phyloP scores from a whole-genome alignment of 2,329 filamentous ascomycete genomes.

The Mycosphaerella sp. region DNA sequence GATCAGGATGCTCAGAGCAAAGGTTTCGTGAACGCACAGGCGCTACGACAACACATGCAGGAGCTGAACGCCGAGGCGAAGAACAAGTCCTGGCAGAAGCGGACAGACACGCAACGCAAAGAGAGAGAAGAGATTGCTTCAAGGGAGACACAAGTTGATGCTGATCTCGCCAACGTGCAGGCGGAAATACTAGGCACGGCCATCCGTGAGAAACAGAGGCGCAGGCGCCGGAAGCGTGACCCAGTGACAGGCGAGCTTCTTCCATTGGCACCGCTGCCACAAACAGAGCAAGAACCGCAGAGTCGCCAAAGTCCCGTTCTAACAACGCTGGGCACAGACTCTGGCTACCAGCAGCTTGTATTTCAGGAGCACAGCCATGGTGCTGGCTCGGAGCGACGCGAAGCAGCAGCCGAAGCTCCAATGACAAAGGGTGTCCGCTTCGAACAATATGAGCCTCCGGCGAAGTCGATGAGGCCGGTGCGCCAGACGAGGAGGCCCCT shows the following conservation, averaged over 20 bases:
- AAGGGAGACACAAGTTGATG: constrained; percentile 2
- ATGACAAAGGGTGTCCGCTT: constrained; percentile 1
- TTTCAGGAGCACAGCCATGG: background rate
- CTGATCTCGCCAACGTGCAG: constrained; percentile 6
- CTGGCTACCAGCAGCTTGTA: too few relatives aligned
- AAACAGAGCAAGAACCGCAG: background rate
- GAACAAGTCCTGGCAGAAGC: background rate
- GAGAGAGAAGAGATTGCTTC: background rate
- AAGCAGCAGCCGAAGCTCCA: background rate
- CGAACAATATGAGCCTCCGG: constrained; percentile 1
- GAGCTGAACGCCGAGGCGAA: constrained; percentile 4
- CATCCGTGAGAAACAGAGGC: constrained; percentile 12
- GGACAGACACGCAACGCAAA: constrained; percentile 1
- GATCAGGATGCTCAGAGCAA: constrained; percentile 10
- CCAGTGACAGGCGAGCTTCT: background rate
- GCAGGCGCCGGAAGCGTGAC: background rate
- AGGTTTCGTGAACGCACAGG: constrained; percentile 11
- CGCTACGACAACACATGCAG: constrained; percentile 8
- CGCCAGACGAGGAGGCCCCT: constrained; percentile 11
- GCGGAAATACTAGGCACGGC: constrained; percentile 1
- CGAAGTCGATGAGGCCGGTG: background rate
- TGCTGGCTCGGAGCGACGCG: background rate
- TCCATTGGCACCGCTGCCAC: background rate
- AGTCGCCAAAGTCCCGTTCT: background rate
- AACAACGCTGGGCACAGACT: background rate